These are phyloP conservation scores for Exophiala phaeomuriformis DNA, from an alignment of 2,329 filamentous ascomycete genomes.

Conservation along the genomic window DNA sequence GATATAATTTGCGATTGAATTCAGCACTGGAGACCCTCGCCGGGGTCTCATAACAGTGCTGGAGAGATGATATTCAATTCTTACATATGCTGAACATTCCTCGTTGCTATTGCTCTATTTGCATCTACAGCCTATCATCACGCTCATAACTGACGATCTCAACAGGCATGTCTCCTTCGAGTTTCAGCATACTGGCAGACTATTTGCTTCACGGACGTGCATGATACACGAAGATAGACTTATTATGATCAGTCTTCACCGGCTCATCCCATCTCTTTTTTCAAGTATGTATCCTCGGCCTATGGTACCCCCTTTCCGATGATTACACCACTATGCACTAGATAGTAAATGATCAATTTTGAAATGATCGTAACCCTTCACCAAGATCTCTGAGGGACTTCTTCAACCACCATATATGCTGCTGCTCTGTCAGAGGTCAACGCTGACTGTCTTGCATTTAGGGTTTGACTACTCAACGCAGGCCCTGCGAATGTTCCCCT, in stretches of 20 bases:
- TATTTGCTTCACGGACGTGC: no score
- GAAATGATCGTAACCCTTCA: constrained; percentile 53
- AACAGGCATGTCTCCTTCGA: neutral
- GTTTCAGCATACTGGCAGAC: no score
- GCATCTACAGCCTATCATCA: neutral
- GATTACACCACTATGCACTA: constrained; percentile 60
- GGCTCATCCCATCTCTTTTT: neutral
- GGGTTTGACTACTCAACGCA: neutral
- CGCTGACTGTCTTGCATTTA: constrained; percentile 15
- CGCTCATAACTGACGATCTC: constrained; percentile 5
- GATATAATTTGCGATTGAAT: constrained; percentile 99
- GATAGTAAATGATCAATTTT: constrained; percentile 59
- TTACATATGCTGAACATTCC: constrained; percentile 91
- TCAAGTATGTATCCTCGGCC: constrained; percentile 28
- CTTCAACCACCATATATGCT: neutral
- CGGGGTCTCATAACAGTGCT: constrained; percentile 74
- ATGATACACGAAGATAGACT: no score
- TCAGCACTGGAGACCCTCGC: constrained; percentile 75
- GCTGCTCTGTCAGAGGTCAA: neutral
- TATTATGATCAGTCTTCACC: neutral
- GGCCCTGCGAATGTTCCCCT: no score
- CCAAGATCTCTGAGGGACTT: constrained; percentile 61
- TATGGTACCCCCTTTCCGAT: constrained; percentile 43
- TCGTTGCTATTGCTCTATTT: neutral
- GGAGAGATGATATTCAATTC: constrained; percentile 81